Conservation (phyloP, 345 rosid species). For the Camelina sativa region DNA sequence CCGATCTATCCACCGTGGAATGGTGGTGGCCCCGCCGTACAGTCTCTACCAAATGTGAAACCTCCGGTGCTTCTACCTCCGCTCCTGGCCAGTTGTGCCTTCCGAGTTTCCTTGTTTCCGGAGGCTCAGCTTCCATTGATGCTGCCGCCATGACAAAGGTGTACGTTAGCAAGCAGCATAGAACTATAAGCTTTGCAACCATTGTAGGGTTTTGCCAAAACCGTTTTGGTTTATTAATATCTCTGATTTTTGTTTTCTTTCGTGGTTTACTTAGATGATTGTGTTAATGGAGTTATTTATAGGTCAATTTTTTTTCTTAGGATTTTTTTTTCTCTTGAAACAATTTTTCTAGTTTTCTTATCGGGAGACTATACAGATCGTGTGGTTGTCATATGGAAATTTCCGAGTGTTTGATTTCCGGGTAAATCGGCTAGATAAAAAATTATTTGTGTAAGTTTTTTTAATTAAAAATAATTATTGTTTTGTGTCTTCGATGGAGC, state of each 20-base stretch:
- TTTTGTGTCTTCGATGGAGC: slow-evolving; percentile 24
- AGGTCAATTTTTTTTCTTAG: neutral
- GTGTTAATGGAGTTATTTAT: slow-evolving; percentile 32
- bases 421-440: slow-evolving; percentile 26
- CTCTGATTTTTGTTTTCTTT: neutral
- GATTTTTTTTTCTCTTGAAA: neutral
- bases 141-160: slow-evolving; percentile 40
- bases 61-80: slow-evolving; percentile 34
- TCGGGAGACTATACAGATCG: slow-evolving; percentile 26
- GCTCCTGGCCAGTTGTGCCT: slow-evolving; percentile 32
- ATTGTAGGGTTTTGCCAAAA: slow-evolving; percentile 32
- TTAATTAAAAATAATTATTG: neutral
- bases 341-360: too few species aligned
- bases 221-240: slow-evolving; percentile 1
- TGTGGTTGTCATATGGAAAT: slow-evolving; percentile 47
- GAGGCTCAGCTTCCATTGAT: slow-evolving; percentile 38
- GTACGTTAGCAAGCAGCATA: slow-evolving; percentile 35
- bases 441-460: neutral
- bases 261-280: slow-evolving; percentile 35
- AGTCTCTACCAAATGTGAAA: slow-evolving; percentile 30
- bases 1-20: slow-evolving; percentile 61
- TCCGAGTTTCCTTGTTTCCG: slow-evolving; percentile 55
- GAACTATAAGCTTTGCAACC: slow-evolving; percentile 12
- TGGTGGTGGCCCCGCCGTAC: slow-evolving; percentile 45
- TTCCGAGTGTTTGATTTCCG: slow-evolving; percentile 43